Conservation (phyloP, 1,139 yeast species). For the Saccharomyces hybrid region DNA sequence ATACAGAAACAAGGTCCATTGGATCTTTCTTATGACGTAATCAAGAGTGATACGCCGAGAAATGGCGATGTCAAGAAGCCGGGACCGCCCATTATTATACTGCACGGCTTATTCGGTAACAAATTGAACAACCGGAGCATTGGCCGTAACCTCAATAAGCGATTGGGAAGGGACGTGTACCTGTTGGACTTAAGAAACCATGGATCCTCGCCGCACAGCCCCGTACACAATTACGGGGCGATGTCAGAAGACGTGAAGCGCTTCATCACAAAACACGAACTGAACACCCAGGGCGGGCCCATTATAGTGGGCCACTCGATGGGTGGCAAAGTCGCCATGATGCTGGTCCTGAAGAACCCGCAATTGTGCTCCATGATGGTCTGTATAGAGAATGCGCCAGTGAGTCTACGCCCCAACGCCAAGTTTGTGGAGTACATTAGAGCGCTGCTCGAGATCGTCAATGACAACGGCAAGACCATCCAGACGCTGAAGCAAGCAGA, state of each 20-base stretch:
- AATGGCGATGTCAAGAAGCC: conserved; percentile 14
- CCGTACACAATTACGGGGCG: conserved; percentile 67
- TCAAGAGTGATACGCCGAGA: not conserved
- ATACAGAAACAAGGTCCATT: not conserved
- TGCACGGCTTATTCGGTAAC: conserved; percentile 89
- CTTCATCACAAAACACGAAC: conserved; percentile 46
- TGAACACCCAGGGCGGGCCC: conserved; percentile 38
- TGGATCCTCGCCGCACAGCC: conserved; percentile 76
- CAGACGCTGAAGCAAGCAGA: conserved; percentile 62
- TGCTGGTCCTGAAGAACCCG: conserved; percentile 65
- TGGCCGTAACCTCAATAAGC: conserved; percentile 41
- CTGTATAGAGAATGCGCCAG: conserved; percentile 87
- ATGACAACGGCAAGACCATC: conserved; percentile 33
- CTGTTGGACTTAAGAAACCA: conserved; percentile 83
- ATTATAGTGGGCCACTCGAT: conserved; percentile 86
- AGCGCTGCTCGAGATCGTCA: conserved; percentile 48
- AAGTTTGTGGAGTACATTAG: conserved; percentile 61
- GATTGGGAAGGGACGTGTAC: conserved; percentile 44
- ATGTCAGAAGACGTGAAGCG: conserved; percentile 77
- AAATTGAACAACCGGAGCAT: conserved; percentile 71
- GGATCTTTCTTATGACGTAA: not conserved
- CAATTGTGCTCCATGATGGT: conserved; percentile 56
- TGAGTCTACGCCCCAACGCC: conserved; percentile 50
- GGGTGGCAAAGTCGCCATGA: conserved; percentile 97
- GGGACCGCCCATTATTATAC: conserved; percentile 54